These are phyloP conservation scores for Podospora pseudopauciseta DNA, from an alignment of 495 filamentous ascomycete genomes.

Conservation along the genomic window DNA sequence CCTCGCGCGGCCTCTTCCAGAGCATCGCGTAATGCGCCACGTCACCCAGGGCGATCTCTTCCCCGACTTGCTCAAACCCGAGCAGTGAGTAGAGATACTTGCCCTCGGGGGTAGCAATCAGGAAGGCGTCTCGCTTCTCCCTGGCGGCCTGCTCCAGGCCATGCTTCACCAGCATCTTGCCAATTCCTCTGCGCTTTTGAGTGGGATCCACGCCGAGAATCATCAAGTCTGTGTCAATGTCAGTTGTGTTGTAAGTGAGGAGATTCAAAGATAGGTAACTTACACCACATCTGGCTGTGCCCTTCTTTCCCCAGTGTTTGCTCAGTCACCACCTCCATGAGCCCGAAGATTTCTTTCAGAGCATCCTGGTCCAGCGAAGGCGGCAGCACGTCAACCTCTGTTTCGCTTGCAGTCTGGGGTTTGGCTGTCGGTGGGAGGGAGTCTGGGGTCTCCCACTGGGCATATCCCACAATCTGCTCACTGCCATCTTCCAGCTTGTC, in stretches of 20 bases:
- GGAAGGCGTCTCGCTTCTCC: constrained; percentile 15
- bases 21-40: constrained; percentile 20
- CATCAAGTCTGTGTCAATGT: constrained; percentile 21
- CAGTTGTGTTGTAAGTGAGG: neutral
- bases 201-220: constrained; percentile 22
- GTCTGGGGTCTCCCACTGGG: constrained; percentile 27
- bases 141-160: constrained; percentile 21
- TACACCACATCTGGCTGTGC: constrained; percentile 30
- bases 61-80: constrained; percentile 19
- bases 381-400: constrained; percentile 5
- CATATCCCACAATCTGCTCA: constrained; percentile 22
- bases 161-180: constrained; percentile 24
- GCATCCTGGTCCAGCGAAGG: constrained; percentile 10
- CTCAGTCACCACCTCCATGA: constrained; percentile 11
- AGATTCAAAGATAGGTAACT: neutral
- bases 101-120: constrained; percentile 22
- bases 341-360: neutral
- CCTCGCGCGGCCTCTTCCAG: constrained; percentile 12
- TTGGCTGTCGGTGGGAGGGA: neutral
- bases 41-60: neutral
- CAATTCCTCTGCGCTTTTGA: constrained; percentile 26
- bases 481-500: constrained; percentile 11
- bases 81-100: constrained; percentile 19
- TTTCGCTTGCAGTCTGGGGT: neutral
- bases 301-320: constrained; percentile 18